Conservation (phyloP, 805 yeast genomes). For the Sungouiella thailandica region DNA sequence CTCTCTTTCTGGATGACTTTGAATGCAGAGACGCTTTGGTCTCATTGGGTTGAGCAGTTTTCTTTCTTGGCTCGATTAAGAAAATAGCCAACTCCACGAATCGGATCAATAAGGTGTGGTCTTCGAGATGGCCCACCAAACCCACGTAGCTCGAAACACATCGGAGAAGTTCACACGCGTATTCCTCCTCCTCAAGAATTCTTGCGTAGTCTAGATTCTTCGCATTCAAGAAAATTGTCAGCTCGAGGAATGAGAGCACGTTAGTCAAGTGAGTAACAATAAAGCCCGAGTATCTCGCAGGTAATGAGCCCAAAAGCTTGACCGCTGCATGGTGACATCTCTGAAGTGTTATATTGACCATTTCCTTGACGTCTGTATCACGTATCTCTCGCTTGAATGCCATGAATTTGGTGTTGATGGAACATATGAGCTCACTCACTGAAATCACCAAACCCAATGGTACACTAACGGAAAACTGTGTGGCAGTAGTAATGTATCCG, state of each 20-base stretch:
- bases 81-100: constrained; percentile 53
- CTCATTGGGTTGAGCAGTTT: constrained; percentile 1
- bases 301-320: constrained; percentile 32
- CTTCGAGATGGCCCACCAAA: constrained; percentile 39
- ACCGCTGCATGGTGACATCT: constrained; percentile 45
- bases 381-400: constrained; percentile 57
- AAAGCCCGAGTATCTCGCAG: constrained; percentile 31
- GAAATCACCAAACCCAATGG: constrained; percentile 58
- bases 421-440: constrained; percentile 49
- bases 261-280: constrained; percentile 44
- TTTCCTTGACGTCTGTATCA: constrained; percentile 43
- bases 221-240: constrained; percentile 49
- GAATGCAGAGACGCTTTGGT: constrained; percentile 8
- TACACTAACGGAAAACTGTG: constrained; percentile 51
- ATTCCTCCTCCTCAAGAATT: constrained; percentile 32
- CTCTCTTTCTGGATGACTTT: constrained; percentile 28
- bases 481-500: constrained; percentile 44
- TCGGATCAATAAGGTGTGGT: constrained; percentile 48
- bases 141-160: constrained; percentile 23
- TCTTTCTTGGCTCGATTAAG: constrained; percentile 33
- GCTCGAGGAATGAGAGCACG: constrained; percentile 53
- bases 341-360: constrained; percentile 40
- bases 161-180: constrained; percentile 34
- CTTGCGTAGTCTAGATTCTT: constrained; percentile 26
- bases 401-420: constrained; percentile 51